Evolutionary conservation across 2,329 filamentous ascomycete genomes (phyloP).

Genomic region (Pyricularia grisea): DNA sequence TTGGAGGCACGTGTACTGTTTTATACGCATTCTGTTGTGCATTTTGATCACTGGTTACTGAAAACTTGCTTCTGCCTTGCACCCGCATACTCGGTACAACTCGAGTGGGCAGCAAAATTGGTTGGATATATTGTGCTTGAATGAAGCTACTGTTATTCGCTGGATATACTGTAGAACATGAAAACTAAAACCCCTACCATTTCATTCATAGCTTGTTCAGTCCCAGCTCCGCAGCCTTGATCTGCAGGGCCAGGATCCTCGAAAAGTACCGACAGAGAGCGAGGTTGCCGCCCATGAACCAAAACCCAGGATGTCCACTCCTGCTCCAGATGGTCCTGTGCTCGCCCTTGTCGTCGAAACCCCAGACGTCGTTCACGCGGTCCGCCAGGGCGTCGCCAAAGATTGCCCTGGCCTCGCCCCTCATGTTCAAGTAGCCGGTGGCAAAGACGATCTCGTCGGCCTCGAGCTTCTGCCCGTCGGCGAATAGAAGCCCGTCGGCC

Average conservation of each 20-base stretch:
- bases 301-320: constrained; percentile 54
- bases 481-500: constrained; percentile 27
- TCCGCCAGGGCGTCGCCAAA: constrained; percentile 54
- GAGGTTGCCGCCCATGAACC: constrained; percentile 57
- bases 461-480: constrained; percentile 37
- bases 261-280: constrained; percentile 53
- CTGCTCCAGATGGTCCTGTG: constrained; percentile 47
- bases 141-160: neutral
- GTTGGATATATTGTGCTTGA: neutral
- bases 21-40: too few species aligned
- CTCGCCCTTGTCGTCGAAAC: constrained; percentile 47
- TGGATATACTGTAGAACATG: neutral
- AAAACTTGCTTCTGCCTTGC: too few species aligned
- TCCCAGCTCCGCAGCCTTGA: constrained; percentile 31
- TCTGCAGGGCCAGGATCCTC: constrained; percentile 40
- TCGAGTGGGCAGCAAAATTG: too few species aligned
- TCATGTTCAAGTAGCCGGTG: constrained; percentile 57
- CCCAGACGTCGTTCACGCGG: constrained; percentile 50
- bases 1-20: too few species aligned
- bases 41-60: too few species aligned
- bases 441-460: constrained; percentile 49
- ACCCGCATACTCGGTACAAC: too few species aligned
- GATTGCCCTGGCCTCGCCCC: constrained; percentile 46
- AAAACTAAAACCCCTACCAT: neutral
- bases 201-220: neutral